Base-by-base conservation (phyloP, 2,329 filamentous ascomycete species). In the Paraphaeosphaeria minitans region DNA sequence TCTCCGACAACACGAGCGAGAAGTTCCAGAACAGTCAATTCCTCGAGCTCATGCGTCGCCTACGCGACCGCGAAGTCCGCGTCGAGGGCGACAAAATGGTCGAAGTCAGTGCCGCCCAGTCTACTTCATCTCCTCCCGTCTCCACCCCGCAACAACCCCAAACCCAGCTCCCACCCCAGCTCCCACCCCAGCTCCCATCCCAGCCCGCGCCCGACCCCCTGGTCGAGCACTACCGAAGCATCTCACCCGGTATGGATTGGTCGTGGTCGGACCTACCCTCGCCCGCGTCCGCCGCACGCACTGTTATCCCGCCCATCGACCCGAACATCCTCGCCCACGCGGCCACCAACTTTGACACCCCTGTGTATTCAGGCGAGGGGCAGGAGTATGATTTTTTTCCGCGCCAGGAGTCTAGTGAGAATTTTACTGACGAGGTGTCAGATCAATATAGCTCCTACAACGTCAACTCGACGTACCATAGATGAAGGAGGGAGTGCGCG, bases 11-110 rank as follows among this genome's bases (percentile, higher is more conserved):
- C 65, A 83, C 86, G 58, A 88, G 84, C 56, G 79, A 87, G 48
- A 94, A 94, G 71, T 95, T 95, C 75, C 86, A 87, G 67, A 86
- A 93, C 70, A 93, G 90, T 65, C 85, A 85, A 58, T 96, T 96
- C 70, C 78, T 94, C 0, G 82, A 84, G 4, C 79, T 96, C 47
- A 95, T 96, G 91, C 85, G 89, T 29, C 84, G 86, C 59, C 85
- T 95, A 55, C 84, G 89, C 53, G 87, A 91, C 70, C 82, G 84
- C 56, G 88, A 95, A 77, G 86, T 93, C 14, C 84, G 84, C 50
- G 87, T 95, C 39, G 83, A 91, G 64, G 90, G 88, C 42, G 88
- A 92, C 71, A 85, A 86, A 67, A 81, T 90, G 68, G 85, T 89
- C 47, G 82, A 85, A 68, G 78, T 80, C 59, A 78, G 75, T 73